Percentiles rank a stretch among this genome's conserved stretches.
phyloP scores from a whole-genome alignment of 306 rosid species.

The Sicyos edulis region DNA sequence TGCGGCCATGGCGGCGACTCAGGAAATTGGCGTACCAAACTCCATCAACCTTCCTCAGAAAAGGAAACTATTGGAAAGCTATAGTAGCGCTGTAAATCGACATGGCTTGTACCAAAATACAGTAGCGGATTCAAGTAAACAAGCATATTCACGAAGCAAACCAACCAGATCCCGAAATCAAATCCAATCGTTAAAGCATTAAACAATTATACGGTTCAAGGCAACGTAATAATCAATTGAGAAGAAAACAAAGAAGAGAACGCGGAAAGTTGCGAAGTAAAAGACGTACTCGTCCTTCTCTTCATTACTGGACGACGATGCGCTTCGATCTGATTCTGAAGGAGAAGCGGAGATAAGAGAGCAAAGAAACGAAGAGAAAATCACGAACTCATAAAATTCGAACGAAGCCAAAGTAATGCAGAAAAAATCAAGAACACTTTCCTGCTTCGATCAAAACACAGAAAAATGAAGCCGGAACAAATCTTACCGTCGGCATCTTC shows the following conservation, averaged over 20 bases:
- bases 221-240: conserved; percentile 18
- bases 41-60: conserved; percentile 18
- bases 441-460: conserved; percentile 19
- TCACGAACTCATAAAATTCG: conserved; percentile 20
- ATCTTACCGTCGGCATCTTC: conserved; percentile 49
- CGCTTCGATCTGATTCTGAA: conserved; percentile 60
- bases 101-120: conserved; percentile 4
- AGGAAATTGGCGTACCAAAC: conserved; percentile 21
- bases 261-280: conserved; percentile 19
- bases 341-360: conserved; percentile 8
- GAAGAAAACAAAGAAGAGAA: conserved; percentile 10
- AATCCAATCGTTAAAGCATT: conserved; percentile 30
- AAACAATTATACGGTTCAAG: conserved; percentile 24
- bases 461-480: neutral
- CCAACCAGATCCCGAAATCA: conserved; percentile 27
- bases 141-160: conserved; percentile 16
- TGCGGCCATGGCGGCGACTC: neutral
- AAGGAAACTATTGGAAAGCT: neutral
- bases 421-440: conserved; percentile 2
- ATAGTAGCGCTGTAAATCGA: neutral
- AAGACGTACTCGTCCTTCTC: conserved; percentile 48
- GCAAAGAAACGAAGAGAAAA: neutral
- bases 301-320: conserved; percentile 31
- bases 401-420: conserved; percentile 6
- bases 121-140: neutral